Evolutionary conservation across 2,329 filamentous ascomycete genomes (phyloP).

Genomic region (Hypoxylon sp.): DNA sequence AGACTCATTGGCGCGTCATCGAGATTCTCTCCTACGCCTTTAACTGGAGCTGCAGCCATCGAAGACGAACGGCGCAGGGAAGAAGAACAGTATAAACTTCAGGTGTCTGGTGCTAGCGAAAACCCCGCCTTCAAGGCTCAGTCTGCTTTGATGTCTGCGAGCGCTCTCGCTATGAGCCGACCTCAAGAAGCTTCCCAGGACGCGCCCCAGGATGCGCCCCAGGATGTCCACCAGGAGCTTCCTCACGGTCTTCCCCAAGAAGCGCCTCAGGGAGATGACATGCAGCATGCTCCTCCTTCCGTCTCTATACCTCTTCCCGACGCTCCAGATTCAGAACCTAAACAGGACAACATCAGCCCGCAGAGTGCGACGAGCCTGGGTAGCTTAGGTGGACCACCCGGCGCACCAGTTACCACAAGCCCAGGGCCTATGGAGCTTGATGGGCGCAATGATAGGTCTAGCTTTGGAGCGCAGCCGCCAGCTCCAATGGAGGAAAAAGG

Average conservation of each 20-base stretch:
- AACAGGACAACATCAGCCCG: slow-evolving; percentile 60
- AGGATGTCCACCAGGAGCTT: slow-evolving; percentile 25
- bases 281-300: slow-evolving; percentile 44
- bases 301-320: slow-evolving; percentile 54
- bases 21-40: slow-evolving; percentile 61
- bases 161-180: slow-evolving; percentile 68
- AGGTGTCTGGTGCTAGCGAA: slow-evolving; percentile 64
- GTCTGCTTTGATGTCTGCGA: slow-evolving; percentile 68
- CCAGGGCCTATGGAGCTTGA: slow-evolving; percentile 70
- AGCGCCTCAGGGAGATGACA: slow-evolving; percentile 55
- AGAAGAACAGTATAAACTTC: slow-evolving; percentile 61
- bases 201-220: slow-evolving; percentile 20
- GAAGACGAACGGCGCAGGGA: slow-evolving; percentile 67
- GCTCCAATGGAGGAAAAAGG: slow-evolving; percentile 67
- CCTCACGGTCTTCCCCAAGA: slow-evolving; percentile 58
- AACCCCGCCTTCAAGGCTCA: slow-evolving; percentile 69
- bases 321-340: slow-evolving; percentile 49
- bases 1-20: slow-evolving; percentile 62
- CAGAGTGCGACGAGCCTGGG: slow-evolving; percentile 59
- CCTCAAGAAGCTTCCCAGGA: slow-evolving; percentile 64
- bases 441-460: slow-evolving; percentile 56
- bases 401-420: slow-evolving; percentile 63
- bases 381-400: slow-evolving; percentile 60
- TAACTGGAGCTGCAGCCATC: slow-evolving; percentile 68
- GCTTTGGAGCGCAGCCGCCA: slow-evolving; percentile 59